Base-by-base conservation (phyloP, 192 early-diverging fungal genomes). In the Coemansia umbellata region DNA sequence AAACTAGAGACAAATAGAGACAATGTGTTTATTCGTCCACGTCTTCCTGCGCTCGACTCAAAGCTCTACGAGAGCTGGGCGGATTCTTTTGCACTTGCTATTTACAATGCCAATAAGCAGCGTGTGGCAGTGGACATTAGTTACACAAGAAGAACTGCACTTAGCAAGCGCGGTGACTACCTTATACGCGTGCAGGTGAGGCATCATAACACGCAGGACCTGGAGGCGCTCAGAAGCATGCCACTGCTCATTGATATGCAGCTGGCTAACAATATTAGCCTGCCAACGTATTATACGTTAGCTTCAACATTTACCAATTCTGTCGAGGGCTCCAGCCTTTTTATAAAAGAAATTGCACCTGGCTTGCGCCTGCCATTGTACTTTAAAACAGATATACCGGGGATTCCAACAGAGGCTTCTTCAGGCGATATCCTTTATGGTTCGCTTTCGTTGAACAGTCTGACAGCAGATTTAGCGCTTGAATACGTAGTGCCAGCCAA, bases 71-170 rank as follows among this genome's bases (percentile, higher is more conserved):
- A 93, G 52, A 79, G 69, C 48, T 86, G 80, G 53, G 58, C 89
- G 4, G 87, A 90, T 31, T 80, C 84, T 55, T 80, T 91, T 53
- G 40, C 54, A 8, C 55, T 77, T 50, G 61, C 78, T 50, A 80
- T 98, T 4, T 93, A 83, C 58, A 91, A 98, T 62, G 75, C 71
- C 10, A 86, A 91, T 77, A 87, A 92, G 78, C 81, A 84, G 47
- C 66, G 86, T 5, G 44, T 92, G 15, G 81, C 74, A 0, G 81
- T 77, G 19, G 71, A 87, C 39, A 89, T 89, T 72, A 80, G 88
- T 19, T 94, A 91, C 63, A 59, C 87, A 21, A 85, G 84, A 47
- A 58, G 53, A 0, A 51, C 90, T 17, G 85, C 87, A 31, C 59
- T 98, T 8, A 58, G 69, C 19, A 78, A 81, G 53, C 82, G 84